Evolutionary conservation across 2,329 filamentous ascomycete genomes (phyloP), one percentile per base, ranked within the genome.

Genomic region (Fusarium kyushuense): DNA sequence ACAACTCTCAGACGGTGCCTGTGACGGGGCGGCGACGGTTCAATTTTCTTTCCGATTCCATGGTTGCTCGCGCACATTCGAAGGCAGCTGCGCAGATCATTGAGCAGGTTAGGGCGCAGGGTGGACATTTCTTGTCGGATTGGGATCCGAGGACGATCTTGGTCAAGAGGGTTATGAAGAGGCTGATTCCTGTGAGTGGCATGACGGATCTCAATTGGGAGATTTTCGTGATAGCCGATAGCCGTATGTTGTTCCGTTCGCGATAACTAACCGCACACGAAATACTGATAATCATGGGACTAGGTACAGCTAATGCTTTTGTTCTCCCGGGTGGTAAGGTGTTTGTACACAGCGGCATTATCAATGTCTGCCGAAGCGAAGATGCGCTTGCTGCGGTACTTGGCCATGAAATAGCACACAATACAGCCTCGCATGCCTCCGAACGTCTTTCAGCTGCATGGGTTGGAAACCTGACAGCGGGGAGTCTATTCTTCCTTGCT

Each of bases 341-440:
- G 1, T 94, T 94, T 75, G 91, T 95, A 3, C 91, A 89, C 74
- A 90, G 87, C 66, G 92, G 92, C 36, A 88, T 95, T 32, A 78
- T 94, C 54, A 84, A 85, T n/a, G 80, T 93, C 23, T 90, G 90
- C 61, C 76, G 83, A 53, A 88, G 82, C 71, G 90, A 93, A 58
- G 86, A 90, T 74, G 89, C 88, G 5, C 82, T 95, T 27, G 92
- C 92, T 6, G 88, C 92, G 2, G 90, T 95, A 4, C 82, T 95
- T 16, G 90, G 91, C 16, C 92, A 94, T 78, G 92, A 94, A 80
- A 92, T 94, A 63, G 90, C 91, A 19, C 92, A 95, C 75, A 91
- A 90, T 65, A 84, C 92, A 17, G 90, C 90, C 1, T 85, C 87
- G 58, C 91, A 93, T 74, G 80, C 85, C 9, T 88, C 85, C 19